Conservation (phyloP, 768 basidiomycete species). For the Lactarius pseudohatsudake region DNA sequence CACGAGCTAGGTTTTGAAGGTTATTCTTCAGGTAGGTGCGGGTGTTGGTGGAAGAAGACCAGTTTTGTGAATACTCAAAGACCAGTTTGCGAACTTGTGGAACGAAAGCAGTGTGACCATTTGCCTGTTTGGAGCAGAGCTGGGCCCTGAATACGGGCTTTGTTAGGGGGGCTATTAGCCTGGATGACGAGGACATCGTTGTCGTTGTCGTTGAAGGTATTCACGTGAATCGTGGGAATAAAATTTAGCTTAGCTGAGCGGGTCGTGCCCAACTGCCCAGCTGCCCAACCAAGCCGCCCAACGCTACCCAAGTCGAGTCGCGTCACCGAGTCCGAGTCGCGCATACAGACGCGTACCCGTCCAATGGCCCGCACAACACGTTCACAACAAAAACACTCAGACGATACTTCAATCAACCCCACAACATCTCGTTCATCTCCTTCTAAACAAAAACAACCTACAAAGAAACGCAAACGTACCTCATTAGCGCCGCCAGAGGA, state of each 20-base stretch:
- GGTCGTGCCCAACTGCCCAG: background rate
- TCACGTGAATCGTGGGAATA: constrained; percentile 27
- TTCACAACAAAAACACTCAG: constrained; percentile 51
- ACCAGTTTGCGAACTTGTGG: constrained; percentile 85
- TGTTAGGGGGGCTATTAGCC: constrained; percentile 31
- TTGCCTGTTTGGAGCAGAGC: constrained; percentile 60
- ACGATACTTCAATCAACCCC: constrained; percentile 37
- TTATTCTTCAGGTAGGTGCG: constrained; percentile 67
- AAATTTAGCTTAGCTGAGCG: background rate
- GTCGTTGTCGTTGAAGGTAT: background rate
- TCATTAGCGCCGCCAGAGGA: constrained; percentile 48
- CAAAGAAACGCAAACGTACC: constrained; percentile 71
- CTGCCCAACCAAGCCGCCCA: background rate
- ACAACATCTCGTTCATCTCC: constrained; percentile 28
- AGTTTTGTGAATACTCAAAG: constrained; percentile 84
- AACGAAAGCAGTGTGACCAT: constrained; percentile 72
- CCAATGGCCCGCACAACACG: constrained; percentile 78
- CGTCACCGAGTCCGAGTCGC: constrained; percentile 14
- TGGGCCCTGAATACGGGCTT: constrained; percentile 46
- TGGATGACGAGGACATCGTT: constrained; percentile 30
- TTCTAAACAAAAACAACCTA: constrained; percentile 35
- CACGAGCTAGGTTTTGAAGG: constrained; percentile 61
- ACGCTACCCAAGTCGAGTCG: constrained; percentile 28
- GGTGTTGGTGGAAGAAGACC: constrained; percentile 71
- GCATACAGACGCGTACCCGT: constrained; percentile 38